Percentiles rank a stretch among this genome's conserved stretches.
These are phyloP conservation scores for Ceriops decandra DNA, from an alignment of 345 rosid species.

Conservation along the genomic window DNA sequence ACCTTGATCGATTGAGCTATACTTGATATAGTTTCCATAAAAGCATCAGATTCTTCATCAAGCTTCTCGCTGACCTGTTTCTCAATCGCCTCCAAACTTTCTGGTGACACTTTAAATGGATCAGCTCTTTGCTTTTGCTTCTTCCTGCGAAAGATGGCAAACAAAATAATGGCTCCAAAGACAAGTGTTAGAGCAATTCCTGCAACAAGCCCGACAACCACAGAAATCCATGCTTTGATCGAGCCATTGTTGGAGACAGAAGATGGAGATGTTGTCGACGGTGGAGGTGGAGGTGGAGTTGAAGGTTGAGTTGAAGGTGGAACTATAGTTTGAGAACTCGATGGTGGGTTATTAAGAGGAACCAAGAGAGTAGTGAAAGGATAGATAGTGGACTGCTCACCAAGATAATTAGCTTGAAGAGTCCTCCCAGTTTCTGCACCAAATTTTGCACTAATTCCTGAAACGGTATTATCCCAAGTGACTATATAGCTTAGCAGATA, in stretches of 20 bases:
- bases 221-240: conserved; percentile 55
- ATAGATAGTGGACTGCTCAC: conserved; percentile 2
- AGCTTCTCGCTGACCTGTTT: conserved; percentile 30
- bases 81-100: conserved; percentile 36
- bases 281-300: conserved; percentile 3
- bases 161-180: conserved; percentile 32
- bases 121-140: conserved; percentile 22
- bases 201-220: conserved; percentile 41
- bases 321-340: conserved; percentile 25
- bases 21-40: conserved; percentile 39
- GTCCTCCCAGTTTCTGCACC: conserved; percentile 19
- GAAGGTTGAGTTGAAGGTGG: conserved; percentile 18
- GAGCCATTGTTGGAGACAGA: conserved; percentile 24
- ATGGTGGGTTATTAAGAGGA: conserved; percentile 29
- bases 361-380: conserved; percentile 34
- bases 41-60: conserved; percentile 40
- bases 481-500: conserved; percentile 30
- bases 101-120: conserved; percentile 11
- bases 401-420: conserved; percentile 29
- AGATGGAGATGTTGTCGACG: conserved; percentile 23
- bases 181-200: conserved; percentile 37
- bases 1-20: conserved; percentile 54
- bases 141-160: conserved; percentile 18
- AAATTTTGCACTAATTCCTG: conserved; percentile 2
- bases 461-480: conserved; percentile 5